Evolutionary conservation across 257 asterid genomes (phyloP).

Genomic region (Salvia hispanica): DNA sequence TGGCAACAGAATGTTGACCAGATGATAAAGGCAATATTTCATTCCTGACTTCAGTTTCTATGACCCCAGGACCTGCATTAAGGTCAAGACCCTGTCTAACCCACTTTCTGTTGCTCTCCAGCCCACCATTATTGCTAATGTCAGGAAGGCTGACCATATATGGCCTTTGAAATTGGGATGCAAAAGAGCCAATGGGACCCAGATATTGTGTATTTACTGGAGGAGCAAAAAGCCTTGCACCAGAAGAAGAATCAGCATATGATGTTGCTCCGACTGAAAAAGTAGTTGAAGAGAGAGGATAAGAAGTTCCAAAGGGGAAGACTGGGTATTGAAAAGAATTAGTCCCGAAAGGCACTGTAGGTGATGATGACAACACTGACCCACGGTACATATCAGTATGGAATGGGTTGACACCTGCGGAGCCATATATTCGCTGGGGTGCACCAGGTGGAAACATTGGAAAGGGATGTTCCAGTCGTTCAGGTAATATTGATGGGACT

Average conservation of each 20-base stretch:
- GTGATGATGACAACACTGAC: conserved; percentile 82
- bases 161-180: conserved; percentile 75
- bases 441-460: conserved; percentile 57
- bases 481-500: conserved; percentile 55
- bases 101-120: conserved; percentile 65
- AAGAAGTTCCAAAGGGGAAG: conserved; percentile 54
- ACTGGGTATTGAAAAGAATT: conserved; percentile 58
- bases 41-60: conserved; percentile 59
- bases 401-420: conserved; percentile 52
- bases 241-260: conserved; percentile 51
- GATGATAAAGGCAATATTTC: conserved; percentile 53
- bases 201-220: conserved; percentile 47
- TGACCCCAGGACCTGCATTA: conserved; percentile 67
- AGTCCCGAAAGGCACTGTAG: conserved; percentile 64
- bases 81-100: conserved; percentile 73
- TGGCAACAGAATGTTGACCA: conserved; percentile 53
- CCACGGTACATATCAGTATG: conserved; percentile 64
- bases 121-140: conserved; percentile 39
- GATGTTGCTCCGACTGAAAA: conserved; percentile 55
- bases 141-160: conserved; percentile 55
- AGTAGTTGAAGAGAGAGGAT: conserved; percentile 59
- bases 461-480: conserved; percentile 56
- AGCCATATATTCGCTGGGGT: conserved; percentile 60
- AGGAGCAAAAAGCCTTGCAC: conserved; percentile 49
- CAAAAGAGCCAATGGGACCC: conserved; percentile 51